Evolutionary conservation across 2,329 filamentous ascomycete species (phyloP).

Genomic region (Ophiostoma quercus): DNA sequence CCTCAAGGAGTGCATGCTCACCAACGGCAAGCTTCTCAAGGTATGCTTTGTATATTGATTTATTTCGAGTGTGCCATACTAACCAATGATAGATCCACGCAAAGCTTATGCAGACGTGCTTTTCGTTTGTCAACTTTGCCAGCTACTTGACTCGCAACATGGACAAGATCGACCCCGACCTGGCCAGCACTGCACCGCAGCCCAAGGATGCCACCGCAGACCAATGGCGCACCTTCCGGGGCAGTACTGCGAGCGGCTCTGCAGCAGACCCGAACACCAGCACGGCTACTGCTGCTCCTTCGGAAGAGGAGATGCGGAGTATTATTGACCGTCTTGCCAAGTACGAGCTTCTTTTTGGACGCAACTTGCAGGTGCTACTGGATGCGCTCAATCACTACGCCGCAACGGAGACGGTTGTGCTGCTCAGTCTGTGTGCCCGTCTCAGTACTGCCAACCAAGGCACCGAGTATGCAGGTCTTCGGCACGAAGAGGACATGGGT

Average conservation of each 20-base stretch:
- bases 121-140: conserved; percentile 86
- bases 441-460: conserved; percentile 78
- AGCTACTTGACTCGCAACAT: conserved; percentile 80
- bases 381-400: conserved; percentile 96
- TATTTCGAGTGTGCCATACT: neutral
- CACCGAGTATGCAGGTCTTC: conserved; percentile 56
- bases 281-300: conserved; percentile 35
- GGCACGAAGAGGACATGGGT: conserved; percentile 46
- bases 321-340: conserved; percentile 81
- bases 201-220: conserved; percentile 56
- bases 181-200: conserved; percentile 54
- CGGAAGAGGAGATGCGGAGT: conserved; percentile 36
- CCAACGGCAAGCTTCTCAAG: conserved; percentile 87
- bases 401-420: conserved; percentile 91
- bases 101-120: conserved; percentile 93
- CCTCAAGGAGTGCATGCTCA: conserved; percentile 97
- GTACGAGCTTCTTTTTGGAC: conserved; percentile 88
- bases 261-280: conserved; percentile 10
- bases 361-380: conserved; percentile 87
- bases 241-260: conserved; percentile 34
- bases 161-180: conserved; percentile 74
- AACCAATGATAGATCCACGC: conserved; percentile 70
- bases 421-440: conserved; percentile 79
- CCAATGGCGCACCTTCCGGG: conserved; percentile 56
- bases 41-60: conserved; percentile 44